Base-by-base conservation (phyloP, 129 eudicot species). In the Helianthus tuberosus region DNA sequence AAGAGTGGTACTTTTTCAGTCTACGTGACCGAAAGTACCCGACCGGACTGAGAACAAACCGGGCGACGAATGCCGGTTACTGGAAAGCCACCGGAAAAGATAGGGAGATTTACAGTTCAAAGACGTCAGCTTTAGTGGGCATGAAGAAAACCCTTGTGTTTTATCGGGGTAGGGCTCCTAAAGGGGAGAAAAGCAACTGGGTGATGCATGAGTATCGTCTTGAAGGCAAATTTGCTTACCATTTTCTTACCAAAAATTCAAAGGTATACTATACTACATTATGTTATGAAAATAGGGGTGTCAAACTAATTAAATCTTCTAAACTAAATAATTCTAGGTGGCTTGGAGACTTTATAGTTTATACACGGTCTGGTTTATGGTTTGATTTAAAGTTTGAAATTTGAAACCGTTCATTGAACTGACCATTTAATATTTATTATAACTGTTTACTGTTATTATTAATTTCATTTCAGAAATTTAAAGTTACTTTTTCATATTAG, bases 51-150 rank as follows among this genome's bases (percentile, higher is more conserved):
- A 72, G 98, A 64, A 92, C 98, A 0, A 92, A 92, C 81, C 65
- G 98, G 15, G 98, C 98, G 0, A 92, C 98, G 1, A 96, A 87
- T 11, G 91, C 96, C 11, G 97, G 97, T 3, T 92, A 92, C 79
- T 89, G 98, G 97, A 92, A 92, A 73, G 98, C 98, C 0, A 92
- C 98, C 11, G 98, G 98, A 3, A 93, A 93, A 75, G 98, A 93
- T 54, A 48, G 98, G 82, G 98, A 93, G 71, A 93, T 93, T 23
- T 84, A 79, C 84, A 93, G 96, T 66, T 89, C 96, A 4, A 89
- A 89, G 64, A 93, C 92, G 4, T 44, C 82, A 2, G 71, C 90
- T 14, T 76, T 93, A 12, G 87, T 93, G 16, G 98, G 98, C 0
- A 93, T 93, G 98, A 93, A 93, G 95, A 93, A 93, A 77, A 93